Evolutionary conservation across 352 stramenopile genomes (phyloP).

Genomic region (Phytophthora agathidicida): DNA sequence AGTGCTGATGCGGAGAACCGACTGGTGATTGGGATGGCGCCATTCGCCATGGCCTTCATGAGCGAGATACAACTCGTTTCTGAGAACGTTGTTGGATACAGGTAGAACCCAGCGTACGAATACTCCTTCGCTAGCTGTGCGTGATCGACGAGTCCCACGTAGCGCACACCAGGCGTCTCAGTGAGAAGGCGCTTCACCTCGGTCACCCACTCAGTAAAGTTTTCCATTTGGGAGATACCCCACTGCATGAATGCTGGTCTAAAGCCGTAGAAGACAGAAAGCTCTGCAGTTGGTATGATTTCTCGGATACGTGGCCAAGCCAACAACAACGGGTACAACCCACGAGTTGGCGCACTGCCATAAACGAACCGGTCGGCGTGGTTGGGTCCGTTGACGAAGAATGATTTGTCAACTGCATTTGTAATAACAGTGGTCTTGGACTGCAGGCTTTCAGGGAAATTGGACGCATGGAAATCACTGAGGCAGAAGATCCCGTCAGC

Average conservation of each 20-base stretch:
- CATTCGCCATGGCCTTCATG: conserved; percentile 93
- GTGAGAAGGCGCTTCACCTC: conserved; percentile 47
- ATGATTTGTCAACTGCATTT: conserved; percentile 78
- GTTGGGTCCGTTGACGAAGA: conserved; percentile 71
- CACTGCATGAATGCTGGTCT: conserved; percentile 76
- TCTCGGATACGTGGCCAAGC: conserved; percentile 77
- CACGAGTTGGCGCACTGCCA: conserved; percentile 82
- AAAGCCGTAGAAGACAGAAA: conserved; percentile 92
- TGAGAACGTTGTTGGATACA: conserved; percentile 90
- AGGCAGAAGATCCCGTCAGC: conserved; percentile 83
- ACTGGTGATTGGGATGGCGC: conserved; percentile 91
- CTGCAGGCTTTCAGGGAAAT: conserved; percentile 49
- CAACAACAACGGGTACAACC: conserved; percentile 66
- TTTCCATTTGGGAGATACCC: conserved; percentile 39
- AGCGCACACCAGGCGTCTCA: conserved; percentile 57
- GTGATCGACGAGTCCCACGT: conserved; percentile 86
- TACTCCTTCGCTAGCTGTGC: conserved; percentile 69
- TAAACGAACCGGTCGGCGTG: conserved; percentile 82
- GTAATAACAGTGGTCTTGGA: conserved; percentile 59
- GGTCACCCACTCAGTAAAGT: conserved; percentile 70
- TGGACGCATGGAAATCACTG: conserved; percentile 76
- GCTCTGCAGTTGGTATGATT: conserved; percentile 53
- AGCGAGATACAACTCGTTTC: conserved; percentile 93
- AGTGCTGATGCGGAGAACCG: conserved; percentile 67
- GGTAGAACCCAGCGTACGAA: conserved; percentile 81